Evolutionary conservation across 2,329 filamentous ascomycete species (phyloP).

Genomic region (Pseudogymnoascus sp.): DNA sequence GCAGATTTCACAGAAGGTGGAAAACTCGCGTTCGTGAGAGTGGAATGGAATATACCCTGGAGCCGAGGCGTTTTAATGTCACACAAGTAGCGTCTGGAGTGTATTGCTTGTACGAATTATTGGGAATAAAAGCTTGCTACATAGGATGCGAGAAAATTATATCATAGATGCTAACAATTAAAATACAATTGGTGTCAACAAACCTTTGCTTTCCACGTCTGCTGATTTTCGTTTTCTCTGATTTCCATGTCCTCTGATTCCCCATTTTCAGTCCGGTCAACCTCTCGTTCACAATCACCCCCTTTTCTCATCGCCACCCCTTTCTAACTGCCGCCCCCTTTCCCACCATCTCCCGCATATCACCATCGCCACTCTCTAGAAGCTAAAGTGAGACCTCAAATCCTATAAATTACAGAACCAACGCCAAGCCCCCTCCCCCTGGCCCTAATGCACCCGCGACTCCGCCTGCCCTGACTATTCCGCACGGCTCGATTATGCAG

Average conservation of each 20-base stretch:
- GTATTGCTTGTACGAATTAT: background rate
- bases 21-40: background rate
- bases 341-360: background rate
- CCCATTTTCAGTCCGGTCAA: too few species aligned
- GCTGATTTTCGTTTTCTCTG: too few species aligned
- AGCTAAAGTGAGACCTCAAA: background rate
- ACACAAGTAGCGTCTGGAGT: background rate
- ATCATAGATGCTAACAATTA: background rate
- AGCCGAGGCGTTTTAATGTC: background rate
- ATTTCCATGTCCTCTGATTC: too few species aligned
- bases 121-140: background rate
- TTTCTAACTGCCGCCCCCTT: background rate
- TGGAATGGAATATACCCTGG: background rate
- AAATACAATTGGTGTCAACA: too few species aligned
- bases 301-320: background rate
- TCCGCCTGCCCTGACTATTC: background rate
- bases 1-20: constrained; percentile 10
- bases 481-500: background rate
- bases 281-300: background rate
- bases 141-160: background rate
- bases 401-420: too few species aligned
- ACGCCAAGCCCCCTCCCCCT: background rate
- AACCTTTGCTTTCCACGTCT: too few species aligned
- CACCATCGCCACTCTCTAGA: background rate
- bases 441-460: too few species aligned